Base-by-base conservation (phyloP, 306 rosid species). In the Rosa multiflora region DNA sequence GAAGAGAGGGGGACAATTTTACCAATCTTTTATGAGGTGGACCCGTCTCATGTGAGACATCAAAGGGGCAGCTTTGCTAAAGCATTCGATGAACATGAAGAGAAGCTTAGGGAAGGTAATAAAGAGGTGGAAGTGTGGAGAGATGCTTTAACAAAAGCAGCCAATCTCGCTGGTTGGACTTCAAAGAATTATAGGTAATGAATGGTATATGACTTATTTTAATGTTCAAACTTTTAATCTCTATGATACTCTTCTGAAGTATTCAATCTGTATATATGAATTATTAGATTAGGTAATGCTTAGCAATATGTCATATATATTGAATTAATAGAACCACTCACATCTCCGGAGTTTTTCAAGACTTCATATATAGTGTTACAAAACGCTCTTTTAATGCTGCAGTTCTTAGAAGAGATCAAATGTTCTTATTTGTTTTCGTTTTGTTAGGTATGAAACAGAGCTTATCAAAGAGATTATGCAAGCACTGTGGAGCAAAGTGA, bases 41-140 rank as follows among this genome's bases (percentile, higher is more conserved):
- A 82, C 6, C 79, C 85, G 0, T 42, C 85, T n/a, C 20, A 39
- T n/a, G 79, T 82, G 20, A 53, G 77, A n/a, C 73, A 74, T 35
- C 86, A 73, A 39, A 67, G 42, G n/a, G 79, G 82, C 1, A 58
- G 35, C 6, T 73, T 66, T 47, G 73, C 58, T 11, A 14, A 29
- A 53, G 86, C 80, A 14, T 67, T 82, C 20, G 47, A 12, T 3
- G 51, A 66, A 32, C 82, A 71, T 73, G 82, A 72, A 55, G 29
- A 72, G 14, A 46, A 11, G 2, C 64, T 72, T 8, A 21, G 21
- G 13, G 51, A 66, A 8, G 47, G n/a, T 35, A 43, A 2, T n/a
- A 23, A 63, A 17, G 78, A 76, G 15, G 78, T 82, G 29, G 23
- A 47, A 11, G 44, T 8, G 7, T 77, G 81, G 81, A 77, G 52